These are phyloP conservation scores for Saccharum spontaneum DNA, from an alignment of 176 grass and related monocot species.

Conservation along the genomic window DNA sequence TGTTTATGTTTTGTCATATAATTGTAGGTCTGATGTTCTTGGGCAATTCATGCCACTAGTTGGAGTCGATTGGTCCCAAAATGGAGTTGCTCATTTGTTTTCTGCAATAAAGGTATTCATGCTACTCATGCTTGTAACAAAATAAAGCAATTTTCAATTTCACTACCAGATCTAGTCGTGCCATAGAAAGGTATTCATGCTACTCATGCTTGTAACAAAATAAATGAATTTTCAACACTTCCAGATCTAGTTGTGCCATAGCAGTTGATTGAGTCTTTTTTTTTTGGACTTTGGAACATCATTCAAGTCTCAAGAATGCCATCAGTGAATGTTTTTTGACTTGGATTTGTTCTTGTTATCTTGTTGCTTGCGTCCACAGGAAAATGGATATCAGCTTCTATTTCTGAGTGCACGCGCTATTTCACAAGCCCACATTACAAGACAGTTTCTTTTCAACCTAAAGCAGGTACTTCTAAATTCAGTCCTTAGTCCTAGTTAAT, in stretches of 20 bases:
- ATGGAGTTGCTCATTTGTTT: conserved; percentile 95
- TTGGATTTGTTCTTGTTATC: conserved; percentile 27
- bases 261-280: conserved; percentile 10
- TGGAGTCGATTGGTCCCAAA: conserved; percentile 99
- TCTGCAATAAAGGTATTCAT: conserved; percentile 90
- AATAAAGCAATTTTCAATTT: not conserved
- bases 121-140: not conserved
- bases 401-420: conserved; percentile 93
- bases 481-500: not conserved
- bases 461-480: conserved; percentile 65
- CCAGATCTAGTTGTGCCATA: conserved; percentile 6
- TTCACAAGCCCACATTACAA: conserved; percentile 93
- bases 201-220: conserved; percentile 27
- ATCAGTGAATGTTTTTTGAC: conserved; percentile 14
- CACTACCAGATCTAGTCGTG: not conserved
- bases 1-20: conserved; percentile 26
- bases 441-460: conserved; percentile 88
- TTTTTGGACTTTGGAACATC: not conserved
- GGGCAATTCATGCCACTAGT: conserved; percentile 98
- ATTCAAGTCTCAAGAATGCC: conserved; percentile 3
- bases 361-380: conserved; percentile 48
- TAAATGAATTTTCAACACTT: not conserved
- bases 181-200: conserved; percentile 53
- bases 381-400: conserved; percentile 95
- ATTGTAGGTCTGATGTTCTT: conserved; percentile 90